A percentile compares a stretch with the other conserved stretches of the same genome.
Conservation (phyloP, 257 asterid genomes). For the Lycium barbarum region DNA sequence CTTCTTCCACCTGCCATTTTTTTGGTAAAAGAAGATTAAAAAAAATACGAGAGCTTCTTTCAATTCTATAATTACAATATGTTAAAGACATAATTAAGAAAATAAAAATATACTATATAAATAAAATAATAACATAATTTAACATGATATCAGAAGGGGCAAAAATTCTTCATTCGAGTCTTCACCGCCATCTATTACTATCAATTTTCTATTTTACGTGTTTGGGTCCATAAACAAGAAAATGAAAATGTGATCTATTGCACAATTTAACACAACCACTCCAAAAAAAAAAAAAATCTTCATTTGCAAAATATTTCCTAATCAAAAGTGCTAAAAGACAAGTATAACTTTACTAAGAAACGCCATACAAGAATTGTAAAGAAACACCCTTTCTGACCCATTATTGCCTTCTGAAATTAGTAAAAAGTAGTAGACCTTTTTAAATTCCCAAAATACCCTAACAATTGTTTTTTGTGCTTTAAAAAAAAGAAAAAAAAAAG, state of each 20-base stretch:
- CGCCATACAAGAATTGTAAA: slow-evolving; percentile 18
- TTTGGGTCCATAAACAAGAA: background rate
- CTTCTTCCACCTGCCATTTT: slow-evolving; percentile 85
- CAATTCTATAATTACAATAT: background rate
- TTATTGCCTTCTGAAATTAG: slow-evolving; percentile 28
- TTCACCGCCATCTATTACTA: background rate
- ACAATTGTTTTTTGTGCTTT: background rate
- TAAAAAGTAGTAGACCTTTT: background rate
- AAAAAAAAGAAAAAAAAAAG: background rate
- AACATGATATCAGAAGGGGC: background rate
- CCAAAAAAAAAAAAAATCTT: background rate
- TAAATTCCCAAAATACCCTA: slow-evolving; percentile 41
- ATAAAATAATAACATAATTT: background rate
- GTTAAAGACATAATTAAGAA: background rate
- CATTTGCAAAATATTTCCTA: background rate
- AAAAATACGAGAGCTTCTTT: background rate
- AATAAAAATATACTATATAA: background rate
- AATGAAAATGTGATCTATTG: background rate
- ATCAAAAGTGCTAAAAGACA: slow-evolving; percentile 26
- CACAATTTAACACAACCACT: background rate
- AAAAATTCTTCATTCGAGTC: background rate
- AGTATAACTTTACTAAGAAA: slow-evolving; percentile 33
- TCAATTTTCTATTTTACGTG: background rate
- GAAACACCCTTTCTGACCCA: slow-evolving; percentile 37
- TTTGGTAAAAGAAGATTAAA: background rate